phyloP scores from a whole-genome alignment of 139 green algal genomes.

The Medakamo hakoo region DNA sequence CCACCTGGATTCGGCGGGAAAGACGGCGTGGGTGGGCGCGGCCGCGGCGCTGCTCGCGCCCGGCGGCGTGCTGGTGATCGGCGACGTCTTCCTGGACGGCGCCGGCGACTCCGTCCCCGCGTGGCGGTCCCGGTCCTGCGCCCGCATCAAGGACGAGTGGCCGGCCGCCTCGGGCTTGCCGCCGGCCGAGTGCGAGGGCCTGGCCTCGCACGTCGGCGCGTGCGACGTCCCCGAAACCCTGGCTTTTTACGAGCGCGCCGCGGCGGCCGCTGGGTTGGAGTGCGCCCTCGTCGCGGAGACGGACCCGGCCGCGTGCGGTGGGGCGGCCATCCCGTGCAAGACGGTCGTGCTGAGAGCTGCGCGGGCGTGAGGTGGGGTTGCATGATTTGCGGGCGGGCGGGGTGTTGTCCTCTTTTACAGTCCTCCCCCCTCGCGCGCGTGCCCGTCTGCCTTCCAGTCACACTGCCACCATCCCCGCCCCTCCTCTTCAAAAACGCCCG shows the following conservation, averaged over 20 bases:
- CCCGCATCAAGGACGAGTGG: not conserved
- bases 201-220: not conserved
- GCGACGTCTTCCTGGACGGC: not conserved
- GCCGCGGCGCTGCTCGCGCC: not conserved
- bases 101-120: not conserved
- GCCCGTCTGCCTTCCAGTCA: too few species aligned
- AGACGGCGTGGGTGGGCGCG: not conserved
- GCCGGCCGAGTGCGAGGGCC: not conserved
- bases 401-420: too few species aligned
- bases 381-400: too few species aligned
- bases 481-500: too few species aligned
- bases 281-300: too few species aligned
- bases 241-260: not conserved
- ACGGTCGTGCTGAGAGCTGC: not conserved
- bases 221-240: not conserved
- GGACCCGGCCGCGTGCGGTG: too few species aligned
- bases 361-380: too few species aligned
- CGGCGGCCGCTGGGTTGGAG: not conserved
- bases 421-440: too few species aligned
- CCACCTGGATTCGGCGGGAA: not conserved
- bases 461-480: too few species aligned
- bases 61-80: not conserved
- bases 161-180: not conserved
- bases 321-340: not conserved
- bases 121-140: not conserved